Evolutionary conservation across 2,329 filamentous ascomycete genomes (phyloP).

Genomic region (Aschersonia sp.): DNA sequence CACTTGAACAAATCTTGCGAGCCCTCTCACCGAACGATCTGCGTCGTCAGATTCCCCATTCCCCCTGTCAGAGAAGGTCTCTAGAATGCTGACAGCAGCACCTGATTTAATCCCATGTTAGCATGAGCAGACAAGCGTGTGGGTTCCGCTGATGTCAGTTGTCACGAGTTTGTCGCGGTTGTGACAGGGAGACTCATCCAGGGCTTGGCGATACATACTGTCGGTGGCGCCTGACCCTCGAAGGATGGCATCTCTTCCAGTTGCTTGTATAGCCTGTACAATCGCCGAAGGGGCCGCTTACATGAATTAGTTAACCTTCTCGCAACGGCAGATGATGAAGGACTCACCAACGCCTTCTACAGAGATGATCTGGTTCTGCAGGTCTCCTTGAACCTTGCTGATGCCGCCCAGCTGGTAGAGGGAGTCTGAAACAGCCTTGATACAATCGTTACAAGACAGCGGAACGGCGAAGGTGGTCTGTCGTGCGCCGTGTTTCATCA

Average conservation of each 20-base stretch:
- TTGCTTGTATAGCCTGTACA: slow-evolving; percentile 74
- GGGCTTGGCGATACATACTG: slow-evolving; percentile 38
- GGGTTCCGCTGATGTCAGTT: too few relatives aligned
- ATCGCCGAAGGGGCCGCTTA: slow-evolving; percentile 75
- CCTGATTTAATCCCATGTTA: slow-evolving; percentile 24
- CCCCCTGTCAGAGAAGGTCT: slow-evolving; percentile 54
- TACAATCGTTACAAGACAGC: slow-evolving; percentile 78
- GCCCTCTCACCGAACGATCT: slow-evolving; percentile 55
- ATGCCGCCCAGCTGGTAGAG: slow-evolving; percentile 68
- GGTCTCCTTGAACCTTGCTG: slow-evolving; percentile 64
- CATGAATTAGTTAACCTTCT: background rate
- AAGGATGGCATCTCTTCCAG: slow-evolving; percentile 85
- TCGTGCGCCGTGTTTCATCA: slow-evolving; percentile 20
- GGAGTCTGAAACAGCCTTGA: slow-evolving; percentile 71
- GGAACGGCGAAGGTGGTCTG: slow-evolving; percentile 92
- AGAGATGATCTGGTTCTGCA: slow-evolving; percentile 70
- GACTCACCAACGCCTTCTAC: slow-evolving; percentile 65
- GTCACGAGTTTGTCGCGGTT: too few relatives aligned
- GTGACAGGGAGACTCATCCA: background rate
- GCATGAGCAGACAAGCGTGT: background rate
- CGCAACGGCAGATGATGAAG: background rate
- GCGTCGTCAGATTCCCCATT: slow-evolving; percentile 26
- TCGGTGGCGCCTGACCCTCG: slow-evolving; percentile 77
- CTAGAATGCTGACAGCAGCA: slow-evolving; percentile 88
- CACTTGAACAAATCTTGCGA: slow-evolving; percentile 90